Base-by-base conservation (phyloP, 2,329 filamentous ascomycete species). In the Ascochyta rabiei region DNA sequence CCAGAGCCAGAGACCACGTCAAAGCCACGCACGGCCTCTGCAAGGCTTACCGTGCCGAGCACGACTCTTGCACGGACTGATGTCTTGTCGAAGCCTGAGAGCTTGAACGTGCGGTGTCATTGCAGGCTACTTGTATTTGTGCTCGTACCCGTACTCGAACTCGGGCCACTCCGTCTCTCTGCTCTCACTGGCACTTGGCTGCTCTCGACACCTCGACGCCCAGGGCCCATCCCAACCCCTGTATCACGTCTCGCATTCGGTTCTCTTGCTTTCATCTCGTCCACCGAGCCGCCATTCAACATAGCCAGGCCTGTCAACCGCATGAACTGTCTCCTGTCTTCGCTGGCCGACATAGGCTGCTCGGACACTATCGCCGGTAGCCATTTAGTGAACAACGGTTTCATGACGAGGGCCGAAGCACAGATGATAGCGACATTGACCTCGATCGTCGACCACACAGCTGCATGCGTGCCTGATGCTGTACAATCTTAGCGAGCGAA, bases 371-470 rank as follows among this genome's bases (percentile, higher is more conserved):
- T 48, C 2, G 57, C 57, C 0, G 77, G 77, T 18, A 74, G 71
- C 38, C 73, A 56, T 15, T 64, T 69, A 7, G 65, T 60, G 47
- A 79, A 53, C 8, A 80, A 63, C 6, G 76, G 77, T 46, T 78
- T 79, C 56, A 80, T 69, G 2, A 77, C 75, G 1, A 79, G 63
- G 16, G 80, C 56, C 2, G 74, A 80, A 10, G 77, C 76, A 60
- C 76, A 80, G 4, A 77, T 72, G 58, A 80, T 78, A 21, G 76
- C 76, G 1, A 77, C 68, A 44, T 80, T 79, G 43, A 75, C 68
- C 63, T 81, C 77, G 35, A 76, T 65, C 2, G 69, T 69, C 2
- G 75, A 77, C 71, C 76, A 79, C 10, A 76, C 70, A 5, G 78
- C 59, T 6, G 75, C 71, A 58, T 74, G 72, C 9, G 74, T 71